Evolutionary conservation across 2,329 filamentous ascomycete species (phyloP).

Genomic region (Neonectria ditissima): DNA sequence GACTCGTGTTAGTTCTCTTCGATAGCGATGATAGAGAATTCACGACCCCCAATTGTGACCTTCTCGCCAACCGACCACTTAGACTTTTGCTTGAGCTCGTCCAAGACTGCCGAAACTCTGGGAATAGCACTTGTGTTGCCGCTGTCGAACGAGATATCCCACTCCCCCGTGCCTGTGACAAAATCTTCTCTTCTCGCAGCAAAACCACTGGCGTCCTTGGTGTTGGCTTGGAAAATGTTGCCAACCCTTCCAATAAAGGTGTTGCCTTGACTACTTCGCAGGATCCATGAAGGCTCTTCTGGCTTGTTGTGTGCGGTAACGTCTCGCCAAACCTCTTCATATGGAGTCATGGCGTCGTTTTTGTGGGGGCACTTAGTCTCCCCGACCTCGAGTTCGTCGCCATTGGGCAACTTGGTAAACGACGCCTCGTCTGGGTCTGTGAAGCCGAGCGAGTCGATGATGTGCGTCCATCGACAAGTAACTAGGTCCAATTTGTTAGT

Average conservation of each 20-base stretch:
- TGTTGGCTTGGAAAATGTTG: constrained; percentile 14
- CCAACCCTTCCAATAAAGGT: constrained; percentile 37
- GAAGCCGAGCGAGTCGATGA: constrained; percentile 39
- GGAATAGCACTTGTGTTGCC: not conserved
- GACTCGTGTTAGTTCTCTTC: constrained; percentile 16
- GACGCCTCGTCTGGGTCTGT: constrained; percentile 37
- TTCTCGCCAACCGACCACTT: constrained; percentile 11
- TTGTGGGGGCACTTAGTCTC: constrained; percentile 29
- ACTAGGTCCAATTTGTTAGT: constrained; percentile 16
- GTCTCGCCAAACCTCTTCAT: constrained; percentile 42
- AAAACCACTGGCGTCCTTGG: not conserved
- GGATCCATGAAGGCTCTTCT: constrained; percentile 34
- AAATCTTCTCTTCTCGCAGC: constrained; percentile 12
- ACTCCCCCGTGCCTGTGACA: not conserved
- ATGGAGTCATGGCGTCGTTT: constrained; percentile 28
- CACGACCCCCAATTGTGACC: not conserved
- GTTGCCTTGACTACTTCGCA: constrained; percentile 33
- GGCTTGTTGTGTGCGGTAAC: constrained; percentile 26
- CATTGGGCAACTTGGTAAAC: constrained; percentile 37
- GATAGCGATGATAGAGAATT: constrained; percentile 3
- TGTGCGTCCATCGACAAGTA: constrained; percentile 41
- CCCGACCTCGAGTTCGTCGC: constrained; percentile 40
- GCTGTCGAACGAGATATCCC: not conserved
- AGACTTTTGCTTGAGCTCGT: not conserved
- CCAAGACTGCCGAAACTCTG: not conserved